Evolutionary conservation across 306 rosid genomes (phyloP).

Genomic region (Glycine tomentella): DNA sequence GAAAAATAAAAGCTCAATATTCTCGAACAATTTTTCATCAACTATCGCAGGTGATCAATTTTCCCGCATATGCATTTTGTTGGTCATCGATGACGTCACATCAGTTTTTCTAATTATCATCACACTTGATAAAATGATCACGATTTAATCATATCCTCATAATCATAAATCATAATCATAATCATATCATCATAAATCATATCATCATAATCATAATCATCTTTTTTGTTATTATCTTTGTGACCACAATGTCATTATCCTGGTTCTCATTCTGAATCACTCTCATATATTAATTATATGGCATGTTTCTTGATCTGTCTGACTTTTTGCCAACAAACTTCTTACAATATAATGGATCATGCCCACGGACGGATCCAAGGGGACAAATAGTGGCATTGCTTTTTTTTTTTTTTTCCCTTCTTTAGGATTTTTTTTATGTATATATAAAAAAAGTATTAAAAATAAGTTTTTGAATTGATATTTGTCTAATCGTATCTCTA

Average conservation of each 20-base stretch:
- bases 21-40: not conserved
- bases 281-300: slow-evolving; percentile 10
- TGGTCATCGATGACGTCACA: not conserved
- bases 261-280: slow-evolving; percentile 27
- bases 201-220: slow-evolving; percentile 19
- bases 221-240: not conserved
- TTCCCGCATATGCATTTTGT: not conserved
- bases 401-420: too few species aligned
- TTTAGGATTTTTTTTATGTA: too few species aligned
- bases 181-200: slow-evolving; percentile 3
- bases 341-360: slow-evolving; percentile 41
- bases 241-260: slow-evolving; percentile 15
- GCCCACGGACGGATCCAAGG: not conserved
- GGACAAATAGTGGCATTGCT: too few species aligned
- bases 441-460: too few species aligned
- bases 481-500: too few species aligned
- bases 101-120: not conserved
- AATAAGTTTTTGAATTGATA: too few species aligned
- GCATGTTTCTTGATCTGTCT: slow-evolving; percentile 21
- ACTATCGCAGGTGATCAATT: not conserved
- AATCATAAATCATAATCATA: too few species aligned
- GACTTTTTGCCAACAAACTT: slow-evolving; percentile 44
- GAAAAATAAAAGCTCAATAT: slow-evolving; percentile 2
- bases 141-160: not conserved
- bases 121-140: slow-evolving; percentile 4